These are phyloP conservation scores for Blastocladiella emersonii DNA, from an alignment of 371 early-diverging fungal species.

Conservation along the genomic window DNA sequence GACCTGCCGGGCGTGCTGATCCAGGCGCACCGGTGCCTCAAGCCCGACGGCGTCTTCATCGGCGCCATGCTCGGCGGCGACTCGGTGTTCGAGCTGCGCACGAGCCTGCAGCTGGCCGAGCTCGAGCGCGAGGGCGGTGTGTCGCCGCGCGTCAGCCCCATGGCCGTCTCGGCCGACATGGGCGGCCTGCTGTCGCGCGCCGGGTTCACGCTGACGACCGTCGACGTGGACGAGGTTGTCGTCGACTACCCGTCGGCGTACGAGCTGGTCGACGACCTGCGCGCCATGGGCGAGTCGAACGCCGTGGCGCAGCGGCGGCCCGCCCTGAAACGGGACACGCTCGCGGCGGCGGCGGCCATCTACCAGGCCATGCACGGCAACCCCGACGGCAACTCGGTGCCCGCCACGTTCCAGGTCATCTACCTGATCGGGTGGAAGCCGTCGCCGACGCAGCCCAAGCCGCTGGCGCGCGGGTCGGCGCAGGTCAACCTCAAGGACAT, in stretches of 20 bases:
- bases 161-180: conserved; percentile 65
- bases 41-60: conserved; percentile 84
- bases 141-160: conserved; percentile 81
- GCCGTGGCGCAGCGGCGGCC: conserved; percentile 54
- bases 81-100: conserved; percentile 77
- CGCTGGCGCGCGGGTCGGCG: conserved; percentile 55
- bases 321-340: conserved; percentile 57
- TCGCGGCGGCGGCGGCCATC: conserved; percentile 70
- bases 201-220: conserved; percentile 76
- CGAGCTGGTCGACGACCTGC: conserved; percentile 78
- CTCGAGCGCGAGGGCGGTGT: conserved; percentile 78
- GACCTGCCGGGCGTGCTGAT: conserved; percentile 78
- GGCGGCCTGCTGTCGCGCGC: conserved; percentile 65
- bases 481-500: conserved; percentile 51
- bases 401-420: conserved; percentile 86
- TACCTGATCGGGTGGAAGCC: conserved; percentile 87
- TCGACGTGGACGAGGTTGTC: conserved; percentile 84
- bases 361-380: conserved; percentile 84
- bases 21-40: conserved; percentile 60
- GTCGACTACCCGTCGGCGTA: conserved; percentile 84
- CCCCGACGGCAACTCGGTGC: conserved; percentile 73
- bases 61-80: conserved; percentile 89
- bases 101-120: conserved; percentile 82
- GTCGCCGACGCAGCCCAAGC: conserved; percentile 51
- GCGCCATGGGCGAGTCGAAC: conserved; percentile 89